Percentiles rank a stretch among this genome's conserved stretches.
Evolutionary conservation across 1,284 basidiomycete species (phyloP).

Genomic region (Ustilago vetiveriae): DNA sequence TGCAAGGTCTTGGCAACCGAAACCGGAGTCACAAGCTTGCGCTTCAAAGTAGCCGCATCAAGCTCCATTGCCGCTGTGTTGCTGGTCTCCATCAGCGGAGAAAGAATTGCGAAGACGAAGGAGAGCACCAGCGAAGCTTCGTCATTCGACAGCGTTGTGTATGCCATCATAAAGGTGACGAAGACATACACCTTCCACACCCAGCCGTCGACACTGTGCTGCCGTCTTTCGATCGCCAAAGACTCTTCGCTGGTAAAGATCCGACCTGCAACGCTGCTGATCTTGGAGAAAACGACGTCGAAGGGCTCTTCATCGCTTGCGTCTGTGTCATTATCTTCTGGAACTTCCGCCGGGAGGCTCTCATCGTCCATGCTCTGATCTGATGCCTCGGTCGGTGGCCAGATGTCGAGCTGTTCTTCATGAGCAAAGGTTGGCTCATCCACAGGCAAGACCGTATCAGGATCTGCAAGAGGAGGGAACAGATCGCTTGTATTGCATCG

Average conservation of each 20-base stretch:
- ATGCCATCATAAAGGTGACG: neutral
- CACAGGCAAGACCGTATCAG: too few relatives aligned
- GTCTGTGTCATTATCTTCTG: too few relatives aligned
- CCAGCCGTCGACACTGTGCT: neutral
- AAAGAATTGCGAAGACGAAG: neutral
- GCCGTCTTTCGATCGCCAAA: too few relatives aligned
- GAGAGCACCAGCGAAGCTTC: neutral
- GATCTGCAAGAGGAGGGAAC: neutral
- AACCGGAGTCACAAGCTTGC: neutral
- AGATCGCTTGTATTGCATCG: neutral
- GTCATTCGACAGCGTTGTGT: neutral
- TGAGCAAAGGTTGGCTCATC: too few relatives aligned
- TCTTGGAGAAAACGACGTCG: too few relatives aligned
- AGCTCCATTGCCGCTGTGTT: neutral
- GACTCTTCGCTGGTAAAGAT: too few relatives aligned
- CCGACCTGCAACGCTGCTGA: too few relatives aligned
- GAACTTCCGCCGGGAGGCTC: too few relatives aligned
- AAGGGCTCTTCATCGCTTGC: too few relatives aligned
- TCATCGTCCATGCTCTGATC: too few relatives aligned
- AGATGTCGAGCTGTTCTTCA: too few relatives aligned
- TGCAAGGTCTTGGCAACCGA: neutral
- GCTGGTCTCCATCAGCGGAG: neutral
- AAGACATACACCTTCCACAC: neutral
- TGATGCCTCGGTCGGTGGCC: too few relatives aligned
- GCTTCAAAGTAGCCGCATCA: neutral